These are phyloP conservation scores for Citrus hindsii DNA, from an alignment of 345 rosid species.

Conservation along the genomic window DNA sequence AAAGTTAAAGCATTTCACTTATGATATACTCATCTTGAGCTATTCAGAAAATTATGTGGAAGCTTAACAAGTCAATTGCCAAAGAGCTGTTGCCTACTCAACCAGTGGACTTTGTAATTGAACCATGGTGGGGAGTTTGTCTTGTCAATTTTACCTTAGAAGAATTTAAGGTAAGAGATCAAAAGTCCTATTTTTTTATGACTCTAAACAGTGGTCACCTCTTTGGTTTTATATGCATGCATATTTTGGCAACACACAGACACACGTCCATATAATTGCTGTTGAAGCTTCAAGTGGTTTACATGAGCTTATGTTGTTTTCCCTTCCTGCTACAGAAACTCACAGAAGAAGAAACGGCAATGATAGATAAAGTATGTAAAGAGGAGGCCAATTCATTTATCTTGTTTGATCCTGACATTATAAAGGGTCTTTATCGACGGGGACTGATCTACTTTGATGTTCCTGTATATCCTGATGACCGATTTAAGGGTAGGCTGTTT, in stretches of 20 bases:
- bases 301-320: conserved; percentile 14
- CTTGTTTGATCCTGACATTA: conserved; percentile 77
- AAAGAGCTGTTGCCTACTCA: conserved; percentile 89
- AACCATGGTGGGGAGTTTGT: conserved; percentile 99
- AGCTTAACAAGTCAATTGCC: conserved; percentile 96
- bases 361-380: conserved; percentile 93
- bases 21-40: conserved; percentile 38
- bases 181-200: neutral
- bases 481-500: conserved; percentile 67
- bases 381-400: conserved; percentile 94
- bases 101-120: conserved; percentile 83
- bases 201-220: neutral
- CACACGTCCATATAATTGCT: neutral
- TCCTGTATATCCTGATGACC: conserved; percentile 92
- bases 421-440: conserved; percentile 72
- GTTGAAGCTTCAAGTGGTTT: conserved; percentile 12
- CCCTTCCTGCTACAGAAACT: conserved; percentile 63
- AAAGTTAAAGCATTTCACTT: conserved; percentile 23
- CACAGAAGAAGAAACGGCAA: conserved; percentile 93
- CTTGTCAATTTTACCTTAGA: conserved; percentile 96
- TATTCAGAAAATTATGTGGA: conserved; percentile 99
- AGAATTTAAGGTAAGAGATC: conserved; percentile 82
- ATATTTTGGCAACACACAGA: neutral
- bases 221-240: neutral
- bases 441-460: conserved; percentile 96